These are phyloP conservation scores for Phytomonas sp. DNA, from an alignment of 208 protist genomes.

Conservation along the genomic window DNA sequence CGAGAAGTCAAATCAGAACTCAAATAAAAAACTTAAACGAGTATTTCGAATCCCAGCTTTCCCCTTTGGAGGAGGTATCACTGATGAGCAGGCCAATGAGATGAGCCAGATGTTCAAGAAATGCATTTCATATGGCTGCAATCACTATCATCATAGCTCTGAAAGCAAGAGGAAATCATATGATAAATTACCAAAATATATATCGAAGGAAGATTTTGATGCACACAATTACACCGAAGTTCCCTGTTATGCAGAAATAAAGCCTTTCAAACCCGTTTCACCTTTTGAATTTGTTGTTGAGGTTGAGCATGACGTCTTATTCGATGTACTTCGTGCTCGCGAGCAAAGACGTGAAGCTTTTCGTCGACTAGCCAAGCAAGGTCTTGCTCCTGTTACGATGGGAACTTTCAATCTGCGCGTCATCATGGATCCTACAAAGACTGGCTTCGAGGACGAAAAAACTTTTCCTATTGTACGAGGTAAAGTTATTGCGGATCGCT, in stretches of 20 bases:
- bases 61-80: constrained; percentile 82
- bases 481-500: constrained; percentile 88
- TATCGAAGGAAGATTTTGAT: neutral
- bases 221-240: neutral
- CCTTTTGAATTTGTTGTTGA: constrained; percentile 86
- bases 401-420: constrained; percentile 87
- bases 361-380: constrained; percentile 52
- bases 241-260: neutral
- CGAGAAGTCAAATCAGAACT: too few species aligned
- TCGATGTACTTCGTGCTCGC: constrained; percentile 64
- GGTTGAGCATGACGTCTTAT: constrained; percentile 60
- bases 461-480: constrained; percentile 88
- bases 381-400: constrained; percentile 62
- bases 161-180: neutral
- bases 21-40: constrained; percentile 1
- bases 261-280: constrained; percentile 44
- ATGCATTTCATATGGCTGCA: neutral
- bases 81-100: constrained; percentile 41
- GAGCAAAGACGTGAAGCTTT: constrained; percentile 64
- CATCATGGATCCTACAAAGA: constrained; percentile 89
- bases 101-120: constrained; percentile 13
- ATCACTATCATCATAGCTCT: neutral
- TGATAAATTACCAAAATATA: neutral
- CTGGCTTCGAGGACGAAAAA: constrained; percentile 90
- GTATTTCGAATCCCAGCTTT: constrained; percentile 75